phyloP scores from a whole-genome alignment of 768 basidiomycete species.

The Termitomyces bulborhizus region DNA sequence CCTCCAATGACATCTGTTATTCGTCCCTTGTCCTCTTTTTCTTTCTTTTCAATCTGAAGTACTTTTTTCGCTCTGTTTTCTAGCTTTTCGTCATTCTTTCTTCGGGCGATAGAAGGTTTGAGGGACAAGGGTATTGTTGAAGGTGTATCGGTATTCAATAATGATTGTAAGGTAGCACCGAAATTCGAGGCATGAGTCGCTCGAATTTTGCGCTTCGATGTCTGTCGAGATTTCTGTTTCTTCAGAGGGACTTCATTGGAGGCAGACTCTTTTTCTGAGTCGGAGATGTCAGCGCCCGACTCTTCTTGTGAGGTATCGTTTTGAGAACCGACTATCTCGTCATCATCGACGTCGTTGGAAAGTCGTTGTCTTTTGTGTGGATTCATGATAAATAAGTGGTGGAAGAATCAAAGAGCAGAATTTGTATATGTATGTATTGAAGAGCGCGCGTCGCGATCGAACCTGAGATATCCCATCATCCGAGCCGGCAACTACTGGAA shows the following conservation, averaged over 20 bases:
- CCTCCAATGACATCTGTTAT: conserved; percentile 74
- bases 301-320: conserved; percentile 15
- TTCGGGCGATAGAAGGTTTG: conserved; percentile 64
- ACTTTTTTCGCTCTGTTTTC: conserved; percentile 68
- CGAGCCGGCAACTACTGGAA: not conserved
- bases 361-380: conserved; percentile 49
- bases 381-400: conserved; percentile 30
- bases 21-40: conserved; percentile 63
- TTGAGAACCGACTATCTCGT: conserved; percentile 11
- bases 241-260: conserved; percentile 57
- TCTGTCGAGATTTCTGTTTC: conserved; percentile 67
- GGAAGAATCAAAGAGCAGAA: not conserved
- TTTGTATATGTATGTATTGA: conserved; percentile 7
- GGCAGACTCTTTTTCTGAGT: conserved; percentile 28
- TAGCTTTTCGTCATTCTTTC: conserved; percentile 70
- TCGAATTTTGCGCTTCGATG: conserved; percentile 75
- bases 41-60: conserved; percentile 65
- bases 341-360: conserved; percentile 19
- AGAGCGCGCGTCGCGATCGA: not conserved
- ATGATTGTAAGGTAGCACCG: conserved; percentile 64
- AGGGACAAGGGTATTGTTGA: conserved; percentile 70
- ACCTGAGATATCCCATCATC: not conserved
- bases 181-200: conserved; percentile 73
- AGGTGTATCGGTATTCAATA: conserved; percentile 67
- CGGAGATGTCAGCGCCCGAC: conserved; percentile 4